These are phyloP conservation scores for Pestalotiopsis sp. DNA, from an alignment of 2,329 filamentous ascomycete genomes.

Conservation along the genomic window DNA sequence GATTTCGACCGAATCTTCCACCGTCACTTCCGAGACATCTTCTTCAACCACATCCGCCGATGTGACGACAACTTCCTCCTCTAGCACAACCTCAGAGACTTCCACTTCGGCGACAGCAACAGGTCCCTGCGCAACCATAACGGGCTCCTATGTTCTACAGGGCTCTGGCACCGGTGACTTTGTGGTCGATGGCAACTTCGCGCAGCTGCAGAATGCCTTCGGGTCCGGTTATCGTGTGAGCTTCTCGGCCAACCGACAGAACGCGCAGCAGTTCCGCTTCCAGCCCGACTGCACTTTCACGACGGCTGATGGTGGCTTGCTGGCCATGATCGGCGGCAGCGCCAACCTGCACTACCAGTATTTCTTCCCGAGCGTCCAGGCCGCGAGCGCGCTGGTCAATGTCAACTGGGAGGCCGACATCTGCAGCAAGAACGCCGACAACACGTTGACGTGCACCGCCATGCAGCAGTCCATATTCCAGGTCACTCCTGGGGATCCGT, in stretches of 20 bases:
- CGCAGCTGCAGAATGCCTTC: background rate
- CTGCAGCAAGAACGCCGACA: background rate
- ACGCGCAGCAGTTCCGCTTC: constrained; percentile 4
- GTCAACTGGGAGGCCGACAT: constrained; percentile 2
- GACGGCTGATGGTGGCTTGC: background rate
- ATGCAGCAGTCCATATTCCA: constrained; percentile 3
- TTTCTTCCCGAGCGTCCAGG: constrained; percentile 5
- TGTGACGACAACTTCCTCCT: background rate
- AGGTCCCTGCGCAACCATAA: background rate
- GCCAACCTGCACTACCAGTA: background rate
- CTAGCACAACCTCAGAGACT: background rate
- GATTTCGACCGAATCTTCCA: background rate
- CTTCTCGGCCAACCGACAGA: background rate
- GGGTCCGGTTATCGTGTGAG: background rate
- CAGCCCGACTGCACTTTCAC: background rate
- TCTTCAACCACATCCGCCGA: background rate
- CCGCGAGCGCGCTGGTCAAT: background rate
- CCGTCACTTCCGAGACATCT: background rate
- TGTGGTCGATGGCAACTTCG: background rate
- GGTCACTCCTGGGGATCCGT: background rate
- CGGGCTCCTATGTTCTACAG: background rate
- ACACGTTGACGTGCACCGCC: background rate
- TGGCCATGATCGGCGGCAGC: background rate
- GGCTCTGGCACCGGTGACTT: background rate
- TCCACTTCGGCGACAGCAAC: background rate